Conservation (phyloP, 179 eudicot species). For the Beta corolliflora region DNA sequence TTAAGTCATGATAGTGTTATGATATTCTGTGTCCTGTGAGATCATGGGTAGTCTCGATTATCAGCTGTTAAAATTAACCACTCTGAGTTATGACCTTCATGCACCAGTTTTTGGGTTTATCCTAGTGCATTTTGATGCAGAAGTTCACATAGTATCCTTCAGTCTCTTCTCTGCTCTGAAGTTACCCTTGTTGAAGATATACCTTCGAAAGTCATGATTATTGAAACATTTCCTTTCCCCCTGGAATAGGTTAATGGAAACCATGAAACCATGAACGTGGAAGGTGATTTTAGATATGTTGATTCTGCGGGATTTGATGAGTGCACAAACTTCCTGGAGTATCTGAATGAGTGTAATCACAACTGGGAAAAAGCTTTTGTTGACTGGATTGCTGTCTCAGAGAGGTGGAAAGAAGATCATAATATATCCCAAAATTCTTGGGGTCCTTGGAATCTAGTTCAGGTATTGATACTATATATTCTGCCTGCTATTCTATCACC, state of each 20-base stretch:
- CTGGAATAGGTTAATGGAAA: conserved; percentile 78
- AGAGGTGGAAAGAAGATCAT: conserved; percentile 58
- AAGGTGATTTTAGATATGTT: conserved; percentile 90
- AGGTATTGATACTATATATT: conserved; percentile 45
- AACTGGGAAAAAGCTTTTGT: conserved; percentile 86
- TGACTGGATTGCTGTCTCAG: conserved; percentile 65
- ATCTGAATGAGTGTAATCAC: conserved; percentile 65
- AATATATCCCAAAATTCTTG: conserved; percentile 50
- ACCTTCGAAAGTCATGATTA: not conserved
- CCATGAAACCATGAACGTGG: conserved; percentile 95
- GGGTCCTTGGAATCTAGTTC: conserved; percentile 87
- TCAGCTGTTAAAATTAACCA: not conserved
- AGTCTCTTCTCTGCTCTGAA: not conserved
- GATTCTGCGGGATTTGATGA: conserved; percentile 87
- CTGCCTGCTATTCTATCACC: not conserved
- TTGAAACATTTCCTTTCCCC: not conserved
- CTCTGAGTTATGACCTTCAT: not conserved
- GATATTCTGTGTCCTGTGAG: not conserved
- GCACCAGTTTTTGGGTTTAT: too few species aligned
- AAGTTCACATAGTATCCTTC: not conserved
- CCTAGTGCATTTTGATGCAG: not conserved
- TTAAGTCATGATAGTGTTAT: not conserved
- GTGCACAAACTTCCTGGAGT: conserved; percentile 76
- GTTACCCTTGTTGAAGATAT: not conserved
- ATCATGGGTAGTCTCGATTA: not conserved